phyloP scores from a whole-genome alignment of 495 filamentous ascomycete species.

The Aspergillus taichungensis region DNA sequence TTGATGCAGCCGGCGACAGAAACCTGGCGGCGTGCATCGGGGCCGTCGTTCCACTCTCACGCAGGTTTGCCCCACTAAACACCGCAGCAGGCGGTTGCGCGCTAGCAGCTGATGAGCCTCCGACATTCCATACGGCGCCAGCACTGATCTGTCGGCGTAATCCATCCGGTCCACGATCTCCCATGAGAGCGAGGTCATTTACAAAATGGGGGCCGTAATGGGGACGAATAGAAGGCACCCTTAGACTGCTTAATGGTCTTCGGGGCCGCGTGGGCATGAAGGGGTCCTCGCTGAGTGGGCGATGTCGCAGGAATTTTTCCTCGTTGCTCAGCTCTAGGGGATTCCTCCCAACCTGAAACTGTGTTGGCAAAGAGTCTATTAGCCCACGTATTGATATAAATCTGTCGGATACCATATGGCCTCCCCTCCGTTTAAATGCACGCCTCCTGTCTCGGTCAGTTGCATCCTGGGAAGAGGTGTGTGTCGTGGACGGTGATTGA shows the following conservation, averaged over 20 bases:
- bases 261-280: slow-evolving; percentile 41
- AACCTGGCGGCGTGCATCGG: slow-evolving; percentile 67
- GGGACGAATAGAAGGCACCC: slow-evolving; percentile 13
- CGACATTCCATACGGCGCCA: slow-evolving; percentile 75
- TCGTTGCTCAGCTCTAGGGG: slow-evolving; percentile 47
- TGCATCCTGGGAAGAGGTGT: no score
- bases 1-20: slow-evolving; percentile 40
- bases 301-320: slow-evolving; percentile 54
- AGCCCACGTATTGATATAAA: slow-evolving; percentile 55
- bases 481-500: no score
- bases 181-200: slow-evolving; percentile 13
- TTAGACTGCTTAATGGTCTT: slow-evolving; percentile 11
- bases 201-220: slow-evolving; percentile 30
- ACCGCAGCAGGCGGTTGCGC: slow-evolving; percentile 36
- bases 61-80: slow-evolving; percentile 49
- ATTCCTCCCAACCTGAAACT: slow-evolving; percentile 57
- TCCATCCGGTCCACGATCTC: slow-evolving; percentile 1
- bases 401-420: slow-evolving; percentile 46
- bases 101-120: slow-evolving; percentile 49
- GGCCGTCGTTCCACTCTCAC: slow-evolving; percentile 65
- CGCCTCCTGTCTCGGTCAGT: no score
- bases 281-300: slow-evolving; percentile 51
- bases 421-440: not conserved
- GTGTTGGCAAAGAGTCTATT: slow-evolving; percentile 36
- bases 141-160: slow-evolving; percentile 42